Percentiles rank a stretch among this genome's conserved stretches.
phyloP scores from a whole-genome alignment of 2,329 filamentous ascomycete genomes.

The Hypoxylon rubiginosum region DNA sequence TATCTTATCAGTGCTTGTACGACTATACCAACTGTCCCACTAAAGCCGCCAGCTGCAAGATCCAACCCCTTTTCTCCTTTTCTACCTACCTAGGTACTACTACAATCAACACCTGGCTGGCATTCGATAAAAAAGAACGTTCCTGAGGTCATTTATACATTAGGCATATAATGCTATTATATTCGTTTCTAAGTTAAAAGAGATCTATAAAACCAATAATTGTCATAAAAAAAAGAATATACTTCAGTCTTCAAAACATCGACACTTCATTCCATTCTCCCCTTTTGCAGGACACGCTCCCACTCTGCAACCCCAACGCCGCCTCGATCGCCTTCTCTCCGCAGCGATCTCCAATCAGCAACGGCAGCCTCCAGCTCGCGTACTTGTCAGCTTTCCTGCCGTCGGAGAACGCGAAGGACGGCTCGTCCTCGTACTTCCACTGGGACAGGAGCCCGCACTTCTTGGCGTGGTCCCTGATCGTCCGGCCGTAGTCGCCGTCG shows the following conservation, averaged over 20 bases:
- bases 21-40: no score
- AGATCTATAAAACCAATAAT: background rate
- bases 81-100: no score
- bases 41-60: background rate
- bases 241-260: constrained; percentile 15
- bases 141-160: background rate
- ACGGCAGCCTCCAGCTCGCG: constrained; percentile 2
- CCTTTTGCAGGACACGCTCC: constrained; percentile 6
- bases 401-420: background rate
- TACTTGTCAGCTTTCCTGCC: constrained; percentile 1
- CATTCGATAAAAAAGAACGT: no score
- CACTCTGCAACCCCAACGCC: background rate
- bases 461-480: constrained; percentile 9
- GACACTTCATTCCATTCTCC: constrained; percentile 7
- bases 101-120: no score
- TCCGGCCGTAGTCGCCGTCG: constrained; percentile 11
- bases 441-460: background rate
- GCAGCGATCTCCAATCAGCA: constrained; percentile 5
- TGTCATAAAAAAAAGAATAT: no score
- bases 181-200: background rate
- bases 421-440: constrained; percentile 13
- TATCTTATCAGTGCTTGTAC: constrained; percentile 9
- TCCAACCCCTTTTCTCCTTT: no score
- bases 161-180: background rate
- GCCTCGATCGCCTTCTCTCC: constrained; percentile 11